These are phyloP conservation scores for Pythium biforme DNA, from an alignment of 352 stramenopile species.

Conservation along the genomic window DNA sequence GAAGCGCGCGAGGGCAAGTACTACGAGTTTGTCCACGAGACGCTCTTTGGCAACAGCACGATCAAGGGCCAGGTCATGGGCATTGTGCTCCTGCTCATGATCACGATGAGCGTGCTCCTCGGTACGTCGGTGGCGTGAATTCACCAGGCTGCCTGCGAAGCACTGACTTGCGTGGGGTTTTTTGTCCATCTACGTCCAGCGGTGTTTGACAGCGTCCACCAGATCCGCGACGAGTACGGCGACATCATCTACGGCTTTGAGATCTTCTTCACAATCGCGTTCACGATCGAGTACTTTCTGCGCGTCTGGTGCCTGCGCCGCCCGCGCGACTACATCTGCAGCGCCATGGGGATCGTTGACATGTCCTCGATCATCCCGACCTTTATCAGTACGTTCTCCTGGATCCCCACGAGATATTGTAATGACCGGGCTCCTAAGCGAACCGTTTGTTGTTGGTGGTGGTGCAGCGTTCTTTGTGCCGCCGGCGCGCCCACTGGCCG, in stretches of 20 bases:
- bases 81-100: slow-evolving; percentile 66
- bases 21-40: slow-evolving; percentile 64
- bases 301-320: slow-evolving; percentile 36
- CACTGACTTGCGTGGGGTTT: no score
- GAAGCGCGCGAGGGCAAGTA: slow-evolving; percentile 30
- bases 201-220: slow-evolving; percentile 67
- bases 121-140: no score
- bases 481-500: slow-evolving; percentile 55
- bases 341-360: slow-evolving; percentile 51
- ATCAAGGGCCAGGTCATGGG: slow-evolving; percentile 52
- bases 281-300: slow-evolving; percentile 44
- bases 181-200: no score
- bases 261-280: slow-evolving; percentile 46
- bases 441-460: no score
- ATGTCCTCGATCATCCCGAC: slow-evolving; percentile 49
- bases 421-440: no score
- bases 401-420: no score
- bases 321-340: slow-evolving; percentile 48
- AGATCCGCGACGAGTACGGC: slow-evolving; percentile 44
- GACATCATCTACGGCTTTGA: slow-evolving; percentile 39
- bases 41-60: slow-evolving; percentile 67
- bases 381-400: slow-evolving; percentile 41
- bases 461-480: slow-evolving; percentile 49
- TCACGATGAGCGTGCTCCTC: slow-evolving; percentile 65
- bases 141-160: no score